phyloP scores from a whole-genome alignment of 2,329 filamentous ascomycete species.

The Pezicula carpinea region DNA sequence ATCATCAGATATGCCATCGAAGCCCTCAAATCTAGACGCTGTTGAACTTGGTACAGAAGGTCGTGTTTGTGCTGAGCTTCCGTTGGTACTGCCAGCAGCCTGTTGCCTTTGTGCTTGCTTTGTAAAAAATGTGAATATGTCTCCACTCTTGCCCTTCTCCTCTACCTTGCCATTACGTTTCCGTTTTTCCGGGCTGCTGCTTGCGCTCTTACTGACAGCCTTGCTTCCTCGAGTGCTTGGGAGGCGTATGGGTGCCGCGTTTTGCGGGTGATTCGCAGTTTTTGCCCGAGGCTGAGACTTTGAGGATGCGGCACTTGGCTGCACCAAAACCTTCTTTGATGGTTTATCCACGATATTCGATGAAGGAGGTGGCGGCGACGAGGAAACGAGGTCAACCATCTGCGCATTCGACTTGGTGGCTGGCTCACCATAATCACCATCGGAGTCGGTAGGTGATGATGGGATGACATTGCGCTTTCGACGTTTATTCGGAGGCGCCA shows the following conservation, averaged over 20 bases:
- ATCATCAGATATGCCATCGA: slow-evolving; percentile 46
- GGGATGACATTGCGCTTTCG: slow-evolving; percentile 50
- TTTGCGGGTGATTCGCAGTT: slow-evolving; percentile 22
- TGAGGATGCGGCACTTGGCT: slow-evolving; percentile 23
- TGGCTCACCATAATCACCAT: slow-evolving; percentile 44
- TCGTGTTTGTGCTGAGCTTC: slow-evolving; percentile 12
- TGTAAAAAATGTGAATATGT: slow-evolving; percentile 56
- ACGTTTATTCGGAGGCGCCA: slow-evolving; percentile 34
- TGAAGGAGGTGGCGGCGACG: slow-evolving; percentile 14
- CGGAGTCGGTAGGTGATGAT: slow-evolving; percentile 33
- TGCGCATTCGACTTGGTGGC: slow-evolving; percentile 12
- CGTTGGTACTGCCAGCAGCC: slow-evolving; percentile 9
- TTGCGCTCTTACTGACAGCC: slow-evolving; percentile 28
- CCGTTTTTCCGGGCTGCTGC: slow-evolving; percentile 41
- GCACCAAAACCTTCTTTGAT: slow-evolving; percentile 7
- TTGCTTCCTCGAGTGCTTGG: slow-evolving; percentile 22
- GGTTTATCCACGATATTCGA: slow-evolving; percentile 3
- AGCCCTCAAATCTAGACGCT: slow-evolving; percentile 38
- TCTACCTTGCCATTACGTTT: slow-evolving; percentile 35
- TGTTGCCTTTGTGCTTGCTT: slow-evolving; percentile 49
- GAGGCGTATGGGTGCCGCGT: slow-evolving; percentile 23
- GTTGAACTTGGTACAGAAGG: slow-evolving; percentile 41
- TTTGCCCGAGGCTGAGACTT: slow-evolving; percentile 21
- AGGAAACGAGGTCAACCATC: slow-evolving; percentile 17
- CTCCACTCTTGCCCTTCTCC: slow-evolving; percentile 49